Evolutionary conservation across 2,329 filamentous ascomycete genomes (phyloP), one percentile per base, ranked within the genome.

Genomic region (Juglanconis oblonga): DNA sequence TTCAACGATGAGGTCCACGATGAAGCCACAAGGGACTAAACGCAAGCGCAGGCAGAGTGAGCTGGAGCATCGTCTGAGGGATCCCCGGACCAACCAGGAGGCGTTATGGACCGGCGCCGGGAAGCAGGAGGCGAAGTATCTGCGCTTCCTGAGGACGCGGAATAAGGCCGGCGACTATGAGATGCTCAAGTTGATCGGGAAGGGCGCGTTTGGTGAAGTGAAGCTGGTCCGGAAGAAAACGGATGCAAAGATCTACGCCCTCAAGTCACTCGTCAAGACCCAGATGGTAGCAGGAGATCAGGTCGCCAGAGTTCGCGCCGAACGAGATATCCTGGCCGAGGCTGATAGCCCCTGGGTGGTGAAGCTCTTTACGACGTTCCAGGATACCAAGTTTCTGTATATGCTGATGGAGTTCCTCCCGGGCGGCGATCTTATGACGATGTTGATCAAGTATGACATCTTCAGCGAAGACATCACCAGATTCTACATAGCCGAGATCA

Each of bases 281-380:
- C 88, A 92, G 73, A 92, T 92, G 89, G 90, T 91, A 75, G 91
- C 91, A 74, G 91, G 90, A 73, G 89, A 92, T 68, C 89, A 92
- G 70, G 76, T 92, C 65, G 89, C 89, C 11, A 88, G 92, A 73
- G 89, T 92, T 57, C 88, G 89, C 58, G 87, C 89, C 45, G 89
- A 92, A 75, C 85, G 89, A 78, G 89, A 92, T 72, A 91, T 92
- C 63, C 78, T 92, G 62, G 89, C 89, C 36, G 90, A 92, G 69
- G 89, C 88, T 54, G 89, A 92, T 74, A 91, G 89, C 71, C 88
- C 88, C 14, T 92, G 89, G 89, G 85, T 92, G 17, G 89, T 92
- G 64, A 92, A 91, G 76, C 80, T 92, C 58, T 88, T 89, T 73
- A 91, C 88, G 13, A 91, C 89, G 0, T 92, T 92, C 77, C 89